Evolutionary conservation across 345 rosid genomes (phyloP), one percentile per base, ranked within the genome.

Genomic region (Brassica cretica): DNA sequence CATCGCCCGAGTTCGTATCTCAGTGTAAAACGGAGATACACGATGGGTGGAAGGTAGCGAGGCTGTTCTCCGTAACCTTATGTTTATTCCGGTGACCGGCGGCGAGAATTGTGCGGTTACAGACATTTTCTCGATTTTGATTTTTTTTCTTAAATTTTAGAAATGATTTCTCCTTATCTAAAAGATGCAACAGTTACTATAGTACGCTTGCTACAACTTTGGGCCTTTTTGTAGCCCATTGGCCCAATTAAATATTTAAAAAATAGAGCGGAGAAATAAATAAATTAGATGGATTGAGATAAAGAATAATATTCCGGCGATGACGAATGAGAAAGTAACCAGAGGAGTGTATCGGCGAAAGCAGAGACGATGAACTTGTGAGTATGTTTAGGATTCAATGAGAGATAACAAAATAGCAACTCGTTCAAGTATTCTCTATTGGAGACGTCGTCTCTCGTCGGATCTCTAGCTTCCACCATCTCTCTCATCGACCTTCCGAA

Each of bases 401-500:
- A 69, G 30, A 94, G 88, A 68, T 92, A 94, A 78, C 98, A 91
- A 19, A 87, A 79, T 4, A 94, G 85, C 77, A 94, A 51, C 67
- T 94, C 24, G 60, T 53, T 15, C 24, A 53, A 53, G 24, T 16
- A 53, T 16, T 53, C 60, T 53, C 60, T 53, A 53, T 53, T 24
- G 10, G 21, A 15, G 10, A 2, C 24, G 24, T 16, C 59, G 21
- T 53, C 60, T 53, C 60, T 53, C 6, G 6, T 64, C 12, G 71
- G 9, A 55, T 83, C 84, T 77, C 92, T 87, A 3, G 97, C 92
- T 76, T 91, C 94, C 1, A 94, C 86, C 98, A 94, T 94, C 79
- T 91, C 98, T 61, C 80, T 85, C 98, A 92, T 94, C 56, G 98
- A 94, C n/a, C 67, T n/a, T 33, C 86, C 84, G 53, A 94, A 94